Base-by-base conservation (phyloP, 2,329 filamentous ascomycete genomes). In the Dactylellina cionopaga region DNA sequence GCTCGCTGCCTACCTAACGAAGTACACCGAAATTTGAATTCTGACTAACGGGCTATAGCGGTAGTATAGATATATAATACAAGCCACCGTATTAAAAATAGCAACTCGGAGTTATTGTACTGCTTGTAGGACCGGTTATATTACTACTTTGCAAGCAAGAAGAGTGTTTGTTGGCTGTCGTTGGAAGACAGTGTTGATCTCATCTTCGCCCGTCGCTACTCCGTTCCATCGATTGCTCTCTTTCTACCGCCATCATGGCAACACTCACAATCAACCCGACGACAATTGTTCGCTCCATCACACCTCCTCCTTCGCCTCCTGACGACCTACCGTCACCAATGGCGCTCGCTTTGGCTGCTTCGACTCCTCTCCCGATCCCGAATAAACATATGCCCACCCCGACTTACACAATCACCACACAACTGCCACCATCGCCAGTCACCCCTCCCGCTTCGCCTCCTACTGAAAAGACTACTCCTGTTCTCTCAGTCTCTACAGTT, bases 371-470 rank as follows among this genome's bases (percentile, higher is more conserved):
- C 29, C 65, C 74, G 15, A 77, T 77, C 52, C 76, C 76, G 24
- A 77, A 77, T 55, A 77, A 77, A 64, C 76, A 60, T 80, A 82
- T 58, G 74, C 77, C 49, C 46, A 75, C 60, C 75, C 77, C 31
- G 75, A 80, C 64, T 27, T 74, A 74, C 47, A 74, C 69, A 19
- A 68, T 74, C 27, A 65, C 69, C 19, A 74, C 55, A 7, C 68
- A 74, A 29, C 29, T 68, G 15, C 55, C 60, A 13, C 43, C 76
- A 43, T 75, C 75, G 15, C 84, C 86, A 49, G 84, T 85, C 76
- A 88, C 88, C 29, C 88, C 88, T 51, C 87, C 87, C 5, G 84
- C 87, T 13, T 92, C 91, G 22, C 90, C 87, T 2, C 84, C 84
- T 0, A 80, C 75, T 13, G 69, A 74, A 44, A 72, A 75, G 58